Conservation (phyloP, 495 filamentous ascomycete species). For the Tuber brumale region DNA sequence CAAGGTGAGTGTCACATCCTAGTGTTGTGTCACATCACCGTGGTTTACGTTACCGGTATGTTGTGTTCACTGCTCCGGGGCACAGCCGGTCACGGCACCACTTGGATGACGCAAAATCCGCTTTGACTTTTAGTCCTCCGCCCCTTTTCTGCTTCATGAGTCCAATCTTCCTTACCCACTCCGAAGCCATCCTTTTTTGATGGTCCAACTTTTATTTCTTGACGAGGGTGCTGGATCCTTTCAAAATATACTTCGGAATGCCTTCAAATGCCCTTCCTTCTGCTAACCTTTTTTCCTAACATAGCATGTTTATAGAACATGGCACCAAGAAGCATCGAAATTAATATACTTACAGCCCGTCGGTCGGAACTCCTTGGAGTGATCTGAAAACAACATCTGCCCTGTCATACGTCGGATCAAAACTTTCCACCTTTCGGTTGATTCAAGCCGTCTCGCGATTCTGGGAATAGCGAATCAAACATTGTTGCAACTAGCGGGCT, state of each 20-base stretch:
- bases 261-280: conserved; percentile 14
- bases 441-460: conserved; percentile 9
- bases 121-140: conserved; percentile 15
- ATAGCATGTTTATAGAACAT: background rate
- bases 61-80: conserved; percentile 24
- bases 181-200: conserved; percentile 6
- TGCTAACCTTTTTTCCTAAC: conserved; percentile 4
- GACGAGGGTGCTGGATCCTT: conserved; percentile 3
- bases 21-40: too few species aligned
- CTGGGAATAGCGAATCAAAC: conserved; percentile 22
- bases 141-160: conserved; percentile 23
- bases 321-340: background rate
- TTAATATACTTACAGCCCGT: background rate
- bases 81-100: conserved; percentile 23
- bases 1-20: too few species aligned
- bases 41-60: too few species aligned
- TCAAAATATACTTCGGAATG: conserved; percentile 5
- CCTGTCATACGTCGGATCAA: conserved; percentile 3
- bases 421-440: conserved; percentile 11
- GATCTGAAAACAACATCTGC: conserved; percentile 5
- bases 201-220: conserved; percentile 12
- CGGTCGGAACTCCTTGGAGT: conserved; percentile 19
- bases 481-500: conserved; percentile 15
- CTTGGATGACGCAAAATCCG: conserved; percentile 14
- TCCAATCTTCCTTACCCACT: conserved; percentile 17